A percentile compares a stretch with the other conserved stretches of the same genome.
These are phyloP conservation scores for Pichia sp. DNA, from an alignment of 1,139 yeast species.

Conservation along the genomic window DNA sequence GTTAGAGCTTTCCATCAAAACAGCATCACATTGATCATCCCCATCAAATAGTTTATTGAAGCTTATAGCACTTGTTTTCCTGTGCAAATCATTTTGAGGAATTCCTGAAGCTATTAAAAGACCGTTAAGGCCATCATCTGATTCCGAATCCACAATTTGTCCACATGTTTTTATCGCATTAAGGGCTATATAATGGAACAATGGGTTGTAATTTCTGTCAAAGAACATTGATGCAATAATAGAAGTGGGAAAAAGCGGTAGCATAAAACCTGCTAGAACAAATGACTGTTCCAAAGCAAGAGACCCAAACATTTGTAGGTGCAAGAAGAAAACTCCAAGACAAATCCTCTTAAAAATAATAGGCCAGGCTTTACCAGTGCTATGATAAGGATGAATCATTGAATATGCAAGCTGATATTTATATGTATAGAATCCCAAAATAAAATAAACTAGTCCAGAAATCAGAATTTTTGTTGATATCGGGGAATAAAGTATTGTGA, in stretches of 20 bases:
- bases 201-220: slow-evolving; percentile 53
- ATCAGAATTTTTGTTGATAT: slow-evolving; percentile 58
- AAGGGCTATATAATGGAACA: slow-evolving; percentile 54
- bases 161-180: slow-evolving; percentile 44
- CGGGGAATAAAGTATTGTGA: slow-evolving; percentile 54
- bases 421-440: slow-evolving; percentile 56
- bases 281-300: slow-evolving; percentile 58
- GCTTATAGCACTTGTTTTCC: slow-evolving; percentile 14
- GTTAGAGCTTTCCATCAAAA: slow-evolving; percentile 4
- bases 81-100: slow-evolving; percentile 2
- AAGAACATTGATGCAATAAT: slow-evolving; percentile 46
- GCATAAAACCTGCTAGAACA: slow-evolving; percentile 41
- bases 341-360: slow-evolving; percentile 52
- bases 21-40: slow-evolving; percentile 15
- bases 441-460: slow-evolving; percentile 57
- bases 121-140: slow-evolving; percentile 16
- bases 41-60: slow-evolving; percentile 14
- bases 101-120: slow-evolving; percentile 5
- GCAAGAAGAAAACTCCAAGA: slow-evolving; percentile 52
- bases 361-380: slow-evolving; percentile 69
- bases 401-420: slow-evolving; percentile 60
- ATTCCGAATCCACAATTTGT: slow-evolving; percentile 23
- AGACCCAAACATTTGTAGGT: slow-evolving; percentile 63
- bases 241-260: slow-evolving; percentile 48
- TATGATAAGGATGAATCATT: slow-evolving; percentile 64